Percentiles rank a stretch among this genome's conserved stretches.
phyloP scores from a whole-genome alignment of 768 basidiomycete species.

The Cystofilobasidium macerans region DNA sequence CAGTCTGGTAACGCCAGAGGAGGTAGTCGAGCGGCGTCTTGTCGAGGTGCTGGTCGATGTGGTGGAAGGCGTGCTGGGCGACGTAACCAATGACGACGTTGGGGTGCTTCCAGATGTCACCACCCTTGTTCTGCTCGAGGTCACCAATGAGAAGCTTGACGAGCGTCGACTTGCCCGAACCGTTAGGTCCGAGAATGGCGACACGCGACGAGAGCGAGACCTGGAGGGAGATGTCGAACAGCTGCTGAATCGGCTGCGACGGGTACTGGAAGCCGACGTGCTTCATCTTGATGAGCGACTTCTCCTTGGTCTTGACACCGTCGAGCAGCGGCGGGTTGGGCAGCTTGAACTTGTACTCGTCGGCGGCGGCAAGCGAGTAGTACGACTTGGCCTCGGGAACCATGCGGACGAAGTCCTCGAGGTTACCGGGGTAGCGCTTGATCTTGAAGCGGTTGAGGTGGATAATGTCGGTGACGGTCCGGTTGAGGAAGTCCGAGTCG shows the following conservation, averaged over 20 bases:
- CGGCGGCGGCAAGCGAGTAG: conserved; percentile 87
- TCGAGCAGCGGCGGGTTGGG: conserved; percentile 93
- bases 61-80: conserved; percentile 98
- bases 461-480: conserved; percentile 94
- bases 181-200: conserved; percentile 91
- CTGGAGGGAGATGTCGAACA: conserved; percentile 90
- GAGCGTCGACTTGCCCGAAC: conserved; percentile 94
- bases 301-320: conserved; percentile 99
- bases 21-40: conserved; percentile 98
- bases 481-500: conserved; percentile 94
- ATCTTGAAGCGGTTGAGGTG: conserved; percentile 98
- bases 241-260: conserved; percentile 68
- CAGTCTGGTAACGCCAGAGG: conserved; percentile 99
- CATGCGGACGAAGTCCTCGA: conserved; percentile 82
- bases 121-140: conserved; percentile 89
- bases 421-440: conserved; percentile 86
- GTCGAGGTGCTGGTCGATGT: conserved; percentile 96
- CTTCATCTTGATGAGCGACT: conserved; percentile 92
- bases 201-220: conserved; percentile 97
- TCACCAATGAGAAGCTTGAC: conserved; percentile 95
- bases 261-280: conserved; percentile 97
- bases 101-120: conserved; percentile 98
- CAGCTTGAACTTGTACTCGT: conserved; percentile 98
- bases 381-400: conserved; percentile 97
- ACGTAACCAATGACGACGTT: conserved; percentile 99